These are phyloP conservation scores for Chaetomium strumarium DNA, from an alignment of 2,329 filamentous ascomycete species.

Conservation along the genomic window DNA sequence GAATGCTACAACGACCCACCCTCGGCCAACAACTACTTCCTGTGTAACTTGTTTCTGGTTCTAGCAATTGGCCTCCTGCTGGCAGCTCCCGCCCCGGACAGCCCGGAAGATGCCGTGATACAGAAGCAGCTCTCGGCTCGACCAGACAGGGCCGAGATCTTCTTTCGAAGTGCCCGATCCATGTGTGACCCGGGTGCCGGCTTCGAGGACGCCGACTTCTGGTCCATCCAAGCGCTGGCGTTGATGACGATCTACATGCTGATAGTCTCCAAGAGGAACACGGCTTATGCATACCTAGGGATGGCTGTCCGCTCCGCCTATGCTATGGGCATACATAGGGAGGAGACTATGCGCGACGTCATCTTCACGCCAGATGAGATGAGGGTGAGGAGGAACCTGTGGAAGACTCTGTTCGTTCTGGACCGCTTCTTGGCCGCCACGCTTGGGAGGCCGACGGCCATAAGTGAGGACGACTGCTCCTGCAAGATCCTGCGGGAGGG, in stretches of 20 bases:
- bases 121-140: constrained; percentile 43
- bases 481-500: constrained; percentile 28
- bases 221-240: constrained; percentile 57
- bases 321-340: constrained; percentile 56
- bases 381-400: constrained; percentile 49
- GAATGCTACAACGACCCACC: constrained; percentile 51
- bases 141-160: constrained; percentile 52
- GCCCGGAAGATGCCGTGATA: constrained; percentile 44
- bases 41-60: constrained; percentile 56
- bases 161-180: constrained; percentile 54
- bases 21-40: constrained; percentile 41
- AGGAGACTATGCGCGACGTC: constrained; percentile 45
- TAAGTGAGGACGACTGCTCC: constrained; percentile 57
- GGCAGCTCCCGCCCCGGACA: constrained; percentile 46
- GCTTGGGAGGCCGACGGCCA: constrained; percentile 56
- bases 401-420: constrained; percentile 59
- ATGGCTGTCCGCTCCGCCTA: constrained; percentile 60
- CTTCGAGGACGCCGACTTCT: constrained; percentile 58
- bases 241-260: constrained; percentile 62
- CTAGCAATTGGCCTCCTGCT: constrained; percentile 58
- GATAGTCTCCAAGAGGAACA: constrained; percentile 54
- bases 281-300: constrained; percentile 55
- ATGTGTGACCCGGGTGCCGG: constrained; percentile 41
- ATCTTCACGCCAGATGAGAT: constrained; percentile 45
- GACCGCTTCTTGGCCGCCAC: constrained; percentile 59